Evolutionary conservation across 345 rosid genomes (phyloP).

Genomic region (Euphorbia pulcherrima): DNA sequence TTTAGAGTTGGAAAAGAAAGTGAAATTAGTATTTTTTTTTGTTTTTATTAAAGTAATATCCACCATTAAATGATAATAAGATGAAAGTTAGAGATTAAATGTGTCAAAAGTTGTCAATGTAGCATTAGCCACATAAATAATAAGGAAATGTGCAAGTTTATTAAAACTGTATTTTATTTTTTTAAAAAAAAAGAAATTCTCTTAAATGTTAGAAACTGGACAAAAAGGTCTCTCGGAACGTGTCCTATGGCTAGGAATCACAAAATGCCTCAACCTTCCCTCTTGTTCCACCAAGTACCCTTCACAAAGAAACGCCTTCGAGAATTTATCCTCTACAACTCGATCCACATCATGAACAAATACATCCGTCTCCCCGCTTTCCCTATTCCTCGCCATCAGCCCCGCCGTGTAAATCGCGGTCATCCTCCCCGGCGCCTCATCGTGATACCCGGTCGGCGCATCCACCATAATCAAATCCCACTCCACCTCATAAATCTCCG

Average conservation of each 20-base stretch:
- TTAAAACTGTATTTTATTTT: no score
- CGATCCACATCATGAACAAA: conserved; percentile 89
- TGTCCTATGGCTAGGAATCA: conserved; percentile 64
- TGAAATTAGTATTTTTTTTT: no score
- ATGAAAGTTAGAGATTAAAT: no score
- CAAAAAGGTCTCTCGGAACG: conserved; percentile 46
- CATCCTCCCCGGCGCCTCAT: conserved; percentile 88
- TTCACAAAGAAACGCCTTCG: conserved; percentile 58
- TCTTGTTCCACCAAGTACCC: conserved; percentile 66
- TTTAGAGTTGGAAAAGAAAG: no score
- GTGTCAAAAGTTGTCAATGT: no score
- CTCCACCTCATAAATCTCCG: conserved; percentile 52
- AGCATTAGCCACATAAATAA: no score
- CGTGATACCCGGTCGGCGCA: conserved; percentile 82
- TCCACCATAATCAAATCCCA: conserved; percentile 98
- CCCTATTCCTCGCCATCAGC: conserved; percentile 65
- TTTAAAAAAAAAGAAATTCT: no score
- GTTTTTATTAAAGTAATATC: no score
- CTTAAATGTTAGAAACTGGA: conserved; percentile 16
- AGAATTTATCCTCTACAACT: conserved; percentile 71
- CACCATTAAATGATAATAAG: no score
- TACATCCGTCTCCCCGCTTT: conserved; percentile 63
- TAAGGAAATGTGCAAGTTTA: no score
- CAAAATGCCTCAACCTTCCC: conserved; percentile 71
- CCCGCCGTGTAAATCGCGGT: conserved; percentile 79